phyloP scores from a whole-genome alignment of 306 rosid genomes.

The Cicer bijugum region DNA sequence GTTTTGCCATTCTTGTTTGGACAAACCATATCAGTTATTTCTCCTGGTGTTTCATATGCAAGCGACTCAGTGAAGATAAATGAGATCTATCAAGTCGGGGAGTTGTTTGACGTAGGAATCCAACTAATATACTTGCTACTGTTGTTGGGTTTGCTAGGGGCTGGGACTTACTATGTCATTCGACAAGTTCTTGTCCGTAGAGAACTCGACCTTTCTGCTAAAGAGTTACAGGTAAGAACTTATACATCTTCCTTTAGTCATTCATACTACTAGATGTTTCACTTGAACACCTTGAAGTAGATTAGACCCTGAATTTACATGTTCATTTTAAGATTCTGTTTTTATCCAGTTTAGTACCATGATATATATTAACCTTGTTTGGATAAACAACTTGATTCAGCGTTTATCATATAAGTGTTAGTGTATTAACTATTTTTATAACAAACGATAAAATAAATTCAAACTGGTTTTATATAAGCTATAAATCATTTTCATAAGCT shows the following conservation, averaged over 20 bases:
- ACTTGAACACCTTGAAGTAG: conserved; percentile 34
- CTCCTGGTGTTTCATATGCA: conserved; percentile 68
- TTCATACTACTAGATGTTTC: conserved; percentile 19
- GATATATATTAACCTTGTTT: no score
- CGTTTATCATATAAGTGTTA: no score
- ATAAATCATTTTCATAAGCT: no score
- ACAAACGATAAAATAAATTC: no score
- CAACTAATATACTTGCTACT: conserved; percentile 79
- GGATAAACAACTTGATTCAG: no score
- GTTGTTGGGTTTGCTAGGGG: conserved; percentile 77
- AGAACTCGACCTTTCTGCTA: conserved; percentile 98
- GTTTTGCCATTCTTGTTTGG: conserved; percentile 63
- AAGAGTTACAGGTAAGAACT: conserved; percentile 80
- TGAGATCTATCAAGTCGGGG: conserved; percentile 71
- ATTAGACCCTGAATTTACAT: conserved; percentile 18
- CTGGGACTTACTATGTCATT: conserved; percentile 81
- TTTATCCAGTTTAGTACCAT: conserved; percentile 17
- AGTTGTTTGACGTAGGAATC: conserved; percentile 88
- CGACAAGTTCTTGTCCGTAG: conserved; percentile 97
- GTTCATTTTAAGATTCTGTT: conserved; percentile 9
- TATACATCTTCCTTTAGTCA: conserved; percentile 39
- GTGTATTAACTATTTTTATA: no score
- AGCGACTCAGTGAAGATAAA: conserved; percentile 57
- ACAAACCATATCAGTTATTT: conserved; percentile 59
- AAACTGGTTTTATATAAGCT: no score